Base-by-base conservation (phyloP, 768 basidiomycete species). In the Rhodotorula diobovata region DNA sequence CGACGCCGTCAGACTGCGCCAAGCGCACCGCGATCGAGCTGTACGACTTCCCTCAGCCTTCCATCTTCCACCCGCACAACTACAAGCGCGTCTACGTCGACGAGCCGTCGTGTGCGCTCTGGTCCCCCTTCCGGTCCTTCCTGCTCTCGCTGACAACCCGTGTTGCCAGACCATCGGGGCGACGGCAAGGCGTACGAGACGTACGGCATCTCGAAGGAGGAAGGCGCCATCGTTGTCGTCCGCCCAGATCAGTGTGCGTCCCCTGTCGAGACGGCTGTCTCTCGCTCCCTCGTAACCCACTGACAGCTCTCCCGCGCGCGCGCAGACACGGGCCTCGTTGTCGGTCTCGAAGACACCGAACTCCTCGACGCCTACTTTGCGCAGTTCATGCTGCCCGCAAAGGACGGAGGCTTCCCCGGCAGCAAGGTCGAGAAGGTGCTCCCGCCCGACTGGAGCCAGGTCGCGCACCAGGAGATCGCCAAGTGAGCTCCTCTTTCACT, bases 101-200 rank as follows among this genome's bases (percentile, higher is more conserved):
- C 37, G 70, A 57, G 1, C 70, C 73, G 0, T 75, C 73, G 1
- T 61, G 73, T 74, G 25, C 37, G 68, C 61, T 16, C 8, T 15
- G 0, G 6, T 6, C 48, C 28, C 25, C 16, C 11, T 28, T n/a
- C 34, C 18, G 30, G 21, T 34, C 18, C 21, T 50, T 7, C 14
- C n/a, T 41, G 16, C 48, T 46, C 10, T 32, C 3, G 51, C 51
- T n/a, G 51, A 20, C 12, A 6, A 1, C 9, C 14, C 16, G 28
- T 12, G 3, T 1, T 37, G 9, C 7, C 50, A 74, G 73, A 69
- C 58, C 65, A 75, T 50, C 70, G 67, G n/a, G 78, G 78, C 23
- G 70, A 77, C 58, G 78, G 75, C 54, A 70, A 77, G 51, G 73
- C 73, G 10, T 78, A 78, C 75, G 76, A 77, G 45, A 59, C 67